Percentiles rank a stretch among this genome's conserved stretches.
These are phyloP conservation scores for Microbotryomycetes sp. DNA, from an alignment of 1,284 basidiomycete species.

Conservation along the genomic window DNA sequence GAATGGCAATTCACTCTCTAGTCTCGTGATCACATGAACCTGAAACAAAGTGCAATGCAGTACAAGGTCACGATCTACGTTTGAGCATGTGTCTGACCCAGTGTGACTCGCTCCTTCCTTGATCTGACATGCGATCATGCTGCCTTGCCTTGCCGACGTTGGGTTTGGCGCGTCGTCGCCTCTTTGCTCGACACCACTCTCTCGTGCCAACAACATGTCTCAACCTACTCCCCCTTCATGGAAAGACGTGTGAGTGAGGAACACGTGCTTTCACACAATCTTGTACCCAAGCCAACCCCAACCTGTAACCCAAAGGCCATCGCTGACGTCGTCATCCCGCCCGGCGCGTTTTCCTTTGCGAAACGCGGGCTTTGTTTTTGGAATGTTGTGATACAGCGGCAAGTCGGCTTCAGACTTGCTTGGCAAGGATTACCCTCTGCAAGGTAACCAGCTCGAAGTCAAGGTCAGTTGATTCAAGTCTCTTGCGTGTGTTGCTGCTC, in stretches of 20 bases:
- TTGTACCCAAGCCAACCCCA: neutral
- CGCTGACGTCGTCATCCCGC: conserved; percentile 2
- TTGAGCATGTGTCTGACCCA: too few relatives aligned
- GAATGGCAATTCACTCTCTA: too few relatives aligned
- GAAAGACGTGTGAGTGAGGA: conserved; percentile 6
- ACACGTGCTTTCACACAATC: neutral
- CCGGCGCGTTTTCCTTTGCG: too few relatives aligned
- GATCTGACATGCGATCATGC: too few relatives aligned
- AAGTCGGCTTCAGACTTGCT: conserved; percentile 95
- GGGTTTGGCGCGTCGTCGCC: too few relatives aligned
- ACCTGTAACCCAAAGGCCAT: neutral
- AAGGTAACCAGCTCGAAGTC: conserved; percentile 51
- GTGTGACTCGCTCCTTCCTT: too few relatives aligned
- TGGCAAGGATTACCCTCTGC: conserved; percentile 86
- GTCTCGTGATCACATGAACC: too few relatives aligned
- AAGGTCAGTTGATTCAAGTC: conserved; percentile 20
- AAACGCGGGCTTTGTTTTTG: neutral
- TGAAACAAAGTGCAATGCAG: too few relatives aligned
- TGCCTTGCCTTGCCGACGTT: too few relatives aligned
- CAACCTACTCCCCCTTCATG: conserved; percentile 4
- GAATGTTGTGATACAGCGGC: conserved; percentile 48
- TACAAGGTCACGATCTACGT: too few relatives aligned
- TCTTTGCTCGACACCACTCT: conserved; percentile 1
- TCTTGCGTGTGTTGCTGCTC: too few relatives aligned
- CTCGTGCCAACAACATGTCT: neutral